A percentile compares a stretch with the other conserved stretches of the same genome.
Conservation (phyloP, 2,329 filamentous ascomycete species). For the Apiospora kogelbergensis region DNA sequence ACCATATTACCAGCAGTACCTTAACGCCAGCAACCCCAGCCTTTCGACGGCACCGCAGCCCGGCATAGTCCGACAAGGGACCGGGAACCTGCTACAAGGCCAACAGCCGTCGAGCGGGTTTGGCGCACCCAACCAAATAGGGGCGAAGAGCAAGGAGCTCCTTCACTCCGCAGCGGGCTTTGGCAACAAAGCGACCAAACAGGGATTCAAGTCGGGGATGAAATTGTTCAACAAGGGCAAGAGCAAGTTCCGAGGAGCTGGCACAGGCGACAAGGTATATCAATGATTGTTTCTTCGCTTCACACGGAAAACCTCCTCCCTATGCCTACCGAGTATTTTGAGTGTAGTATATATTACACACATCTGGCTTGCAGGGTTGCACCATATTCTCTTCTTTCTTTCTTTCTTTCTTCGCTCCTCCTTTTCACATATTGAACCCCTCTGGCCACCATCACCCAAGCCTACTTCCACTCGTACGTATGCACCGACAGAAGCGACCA, state of each 20-base stretch:
- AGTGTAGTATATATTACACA: constrained; percentile 1
- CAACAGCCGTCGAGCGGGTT: constrained; percentile 46
- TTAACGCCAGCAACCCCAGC: constrained; percentile 45
- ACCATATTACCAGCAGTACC: constrained; percentile 57
- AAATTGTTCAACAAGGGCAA: constrained; percentile 89
- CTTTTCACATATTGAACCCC: neutral
- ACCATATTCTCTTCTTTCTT: neutral
- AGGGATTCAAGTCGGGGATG: constrained; percentile 90
- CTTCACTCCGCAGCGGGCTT: constrained; percentile 84
- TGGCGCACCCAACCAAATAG: constrained; percentile 63
- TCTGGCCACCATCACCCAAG: neutral
- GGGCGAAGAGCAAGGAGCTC: constrained; percentile 84
- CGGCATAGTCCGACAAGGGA: constrained; percentile 24
- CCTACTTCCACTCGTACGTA: neutral
- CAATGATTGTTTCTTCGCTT: constrained; percentile 51
- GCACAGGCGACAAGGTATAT: constrained; percentile 89
- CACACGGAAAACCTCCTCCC: neutral
- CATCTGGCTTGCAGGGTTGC: constrained; percentile 12
- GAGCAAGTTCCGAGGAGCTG: constrained; percentile 72
- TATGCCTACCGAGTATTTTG: neutral
- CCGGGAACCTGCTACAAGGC: constrained; percentile 31
- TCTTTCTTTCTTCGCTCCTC: neutral
- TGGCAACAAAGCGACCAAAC: constrained; percentile 88
- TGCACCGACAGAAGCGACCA: neutral
- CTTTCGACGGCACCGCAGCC: constrained; percentile 29